Conservation (phyloP, 805 yeast genomes). For the Candida railenensis region DNA sequence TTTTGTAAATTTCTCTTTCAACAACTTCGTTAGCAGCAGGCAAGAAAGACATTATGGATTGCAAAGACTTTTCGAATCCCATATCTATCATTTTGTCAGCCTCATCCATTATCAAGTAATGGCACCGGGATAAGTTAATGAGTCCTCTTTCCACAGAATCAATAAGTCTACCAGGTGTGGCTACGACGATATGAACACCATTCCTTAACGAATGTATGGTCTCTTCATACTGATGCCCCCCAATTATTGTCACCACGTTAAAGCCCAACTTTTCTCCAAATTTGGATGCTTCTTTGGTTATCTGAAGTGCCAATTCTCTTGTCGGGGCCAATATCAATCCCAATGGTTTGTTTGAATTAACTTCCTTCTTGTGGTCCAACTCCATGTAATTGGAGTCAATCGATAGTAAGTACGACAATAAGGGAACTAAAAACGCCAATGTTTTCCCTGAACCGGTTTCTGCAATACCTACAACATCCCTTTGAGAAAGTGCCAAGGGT, state of each 20-base stretch:
- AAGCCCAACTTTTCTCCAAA: constrained; percentile 43
- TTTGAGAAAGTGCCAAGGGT: constrained; percentile 58
- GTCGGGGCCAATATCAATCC: constrained; percentile 87
- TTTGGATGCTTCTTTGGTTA: constrained; percentile 61
- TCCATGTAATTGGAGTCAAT: constrained; percentile 31
- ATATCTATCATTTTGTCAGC: constrained; percentile 95
- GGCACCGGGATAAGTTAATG: constrained; percentile 57
- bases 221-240: constrained; percentile 84
- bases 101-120: constrained; percentile 80
- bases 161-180: constrained; percentile 90
- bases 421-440: constrained; percentile 74
- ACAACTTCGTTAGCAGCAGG: constrained; percentile 36
- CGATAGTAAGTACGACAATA: constrained; percentile 49
- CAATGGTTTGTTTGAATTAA: constrained; percentile 63
- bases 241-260: constrained; percentile 68
- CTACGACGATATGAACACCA: constrained; percentile 80
- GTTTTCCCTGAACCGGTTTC: constrained; percentile 98
- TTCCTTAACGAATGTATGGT: constrained; percentile 57
- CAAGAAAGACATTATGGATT: constrained; percentile 54
- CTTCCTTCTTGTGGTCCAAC: constrained; percentile 43
- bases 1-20: constrained; percentile 39
- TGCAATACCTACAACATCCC: constrained; percentile 86
- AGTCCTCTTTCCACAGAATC: constrained; percentile 76
- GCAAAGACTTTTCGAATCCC: constrained; percentile 86
- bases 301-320: constrained; percentile 90